Evolutionary conservation across 1,284 basidiomycete genomes (phyloP), one percentile per base, ranked within the genome.

Genomic region (Apiotrichum mycotoxinovorans): DNA sequence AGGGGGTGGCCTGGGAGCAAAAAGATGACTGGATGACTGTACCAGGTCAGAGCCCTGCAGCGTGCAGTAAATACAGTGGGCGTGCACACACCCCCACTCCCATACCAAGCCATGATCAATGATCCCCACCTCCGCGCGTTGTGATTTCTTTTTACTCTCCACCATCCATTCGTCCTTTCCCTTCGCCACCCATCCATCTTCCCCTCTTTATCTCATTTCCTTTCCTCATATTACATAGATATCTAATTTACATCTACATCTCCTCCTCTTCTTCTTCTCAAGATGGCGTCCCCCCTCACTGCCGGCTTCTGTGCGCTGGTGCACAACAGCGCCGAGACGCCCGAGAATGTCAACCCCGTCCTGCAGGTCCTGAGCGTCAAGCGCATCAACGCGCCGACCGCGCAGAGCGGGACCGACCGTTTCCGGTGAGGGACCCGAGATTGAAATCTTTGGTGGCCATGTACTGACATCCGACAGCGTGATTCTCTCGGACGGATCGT

Each of bases 301-400:
- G 57, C 64, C 12, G 71, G 69, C 42, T 76, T 75, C 59, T 72
- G 69, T 51, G 54, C 67, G 45, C 60, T 60, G 14, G 68, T 74
- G 17, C 67, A 62, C 60, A 60, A 57, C 42, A 48, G 54, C 35
- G 60, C 64, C 3, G 69, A 68, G 20, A 60, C 67, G 3, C 65
- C 71, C 10, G 69, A 72, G 34, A 57, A 55, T n/a, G 76, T 82
- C 17, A 78, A 83, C 18, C 87, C 89, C 49, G 82, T 83, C 15
- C 77, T 94, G 2, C 91, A 96, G 70, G 79, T 92, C 40, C 83
- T 96, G 46, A 89, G 86, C 47, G 84, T 92, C 61, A 93, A 90
- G 76, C 85, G 85, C 68, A 86, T 94, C 44, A 70, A 69, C 51
- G 66, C 72, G 17, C 58, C 66, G 4, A 59, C 64, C 2, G 70